These are phyloP conservation scores for Colletotrichum scovillei DNA, from an alignment of 2,329 filamentous ascomycete species.

Conservation along the genomic window DNA sequence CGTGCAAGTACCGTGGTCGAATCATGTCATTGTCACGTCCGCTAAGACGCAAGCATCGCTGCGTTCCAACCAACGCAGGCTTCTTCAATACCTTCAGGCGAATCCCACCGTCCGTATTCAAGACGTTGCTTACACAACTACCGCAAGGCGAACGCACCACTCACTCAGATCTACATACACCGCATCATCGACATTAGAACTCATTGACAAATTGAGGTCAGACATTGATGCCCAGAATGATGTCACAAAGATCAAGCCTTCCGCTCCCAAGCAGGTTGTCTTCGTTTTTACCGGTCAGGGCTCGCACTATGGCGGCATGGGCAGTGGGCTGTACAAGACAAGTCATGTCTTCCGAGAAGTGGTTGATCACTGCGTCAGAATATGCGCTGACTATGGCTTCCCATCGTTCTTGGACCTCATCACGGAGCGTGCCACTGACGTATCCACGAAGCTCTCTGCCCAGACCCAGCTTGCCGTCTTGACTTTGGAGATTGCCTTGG, in stretches of 20 bases:
- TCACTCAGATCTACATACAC: background rate
- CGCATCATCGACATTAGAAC: background rate
- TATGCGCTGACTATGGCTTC: conserved; percentile 47
- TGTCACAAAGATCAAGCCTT: background rate
- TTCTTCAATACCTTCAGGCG: background rate
- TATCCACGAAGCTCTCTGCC: background rate
- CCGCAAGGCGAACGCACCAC: conserved; percentile 11
- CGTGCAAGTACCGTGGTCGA: background rate
- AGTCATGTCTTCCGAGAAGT: conserved; percentile 44
- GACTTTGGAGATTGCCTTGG: conserved; percentile 46
- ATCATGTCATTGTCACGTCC: background rate
- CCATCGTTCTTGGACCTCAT: conserved; percentile 54
- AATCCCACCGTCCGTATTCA: background rate
- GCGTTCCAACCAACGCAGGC: background rate
- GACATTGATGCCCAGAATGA: background rate
- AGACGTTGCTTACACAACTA: conserved; percentile 17
- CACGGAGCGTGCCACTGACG: conserved; percentile 12
- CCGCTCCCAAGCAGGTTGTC: conserved; percentile 37
- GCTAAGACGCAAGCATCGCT: background rate
- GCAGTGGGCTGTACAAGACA: conserved; percentile 40
- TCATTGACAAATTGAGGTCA: background rate
- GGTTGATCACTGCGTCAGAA: conserved; percentile 45
- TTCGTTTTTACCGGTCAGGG: conserved; percentile 55
- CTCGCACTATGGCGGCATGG: conserved; percentile 46
- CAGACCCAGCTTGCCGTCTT: conserved; percentile 51